Percentiles rank a stretch among this genome's conserved stretches.
Conservation (phyloP, 2,329 filamentous ascomycete genomes). For the Chrysoporthe cubensis region DNA sequence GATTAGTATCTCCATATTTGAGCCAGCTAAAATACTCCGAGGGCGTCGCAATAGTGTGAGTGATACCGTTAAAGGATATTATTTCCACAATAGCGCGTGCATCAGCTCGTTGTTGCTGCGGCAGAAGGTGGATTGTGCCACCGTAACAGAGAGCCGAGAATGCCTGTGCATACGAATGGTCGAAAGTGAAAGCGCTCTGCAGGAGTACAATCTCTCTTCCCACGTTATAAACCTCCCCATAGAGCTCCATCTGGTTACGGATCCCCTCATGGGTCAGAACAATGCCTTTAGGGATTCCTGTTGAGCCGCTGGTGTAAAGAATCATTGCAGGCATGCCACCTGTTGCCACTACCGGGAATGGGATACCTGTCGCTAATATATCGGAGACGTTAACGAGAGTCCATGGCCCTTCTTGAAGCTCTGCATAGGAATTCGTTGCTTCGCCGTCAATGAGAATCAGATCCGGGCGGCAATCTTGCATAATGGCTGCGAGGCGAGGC, state of each 20-base stretch:
- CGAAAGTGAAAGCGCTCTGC: conserved; percentile 43
- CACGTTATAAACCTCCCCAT: neutral
- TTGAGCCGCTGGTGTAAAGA: conserved; percentile 40
- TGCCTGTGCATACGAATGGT: conserved; percentile 41
- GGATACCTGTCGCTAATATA: neutral
- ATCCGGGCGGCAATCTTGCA: conserved; percentile 20
- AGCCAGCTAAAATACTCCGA: conserved; percentile 42
- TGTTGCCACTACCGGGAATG: neutral
- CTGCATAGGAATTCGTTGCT: too few relatives aligned
- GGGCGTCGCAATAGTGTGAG: conserved; percentile 41
- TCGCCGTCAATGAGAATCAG: too few relatives aligned
- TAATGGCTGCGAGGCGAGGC: conserved; percentile 38
- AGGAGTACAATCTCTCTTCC: conserved; percentile 40
- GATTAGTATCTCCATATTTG: conserved; percentile 22
- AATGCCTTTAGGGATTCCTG: conserved; percentile 48
- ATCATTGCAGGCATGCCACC: conserved; percentile 32
- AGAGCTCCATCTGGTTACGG: conserved; percentile 1
- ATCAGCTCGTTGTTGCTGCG: conserved; percentile 37
- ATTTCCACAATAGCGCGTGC: conserved; percentile 37
- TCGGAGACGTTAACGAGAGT: too few relatives aligned
- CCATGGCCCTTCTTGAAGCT: too few relatives aligned
- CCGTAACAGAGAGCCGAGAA: conserved; percentile 36
- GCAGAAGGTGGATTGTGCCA: conserved; percentile 37
- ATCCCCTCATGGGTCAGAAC: conserved; percentile 37
- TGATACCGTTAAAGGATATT: conserved; percentile 39